Evolutionary conservation across 192 early-diverging fungal genomes (phyloP), one percentile per base, ranked within the genome.

Genomic region (Gigaspora rosea): DNA sequence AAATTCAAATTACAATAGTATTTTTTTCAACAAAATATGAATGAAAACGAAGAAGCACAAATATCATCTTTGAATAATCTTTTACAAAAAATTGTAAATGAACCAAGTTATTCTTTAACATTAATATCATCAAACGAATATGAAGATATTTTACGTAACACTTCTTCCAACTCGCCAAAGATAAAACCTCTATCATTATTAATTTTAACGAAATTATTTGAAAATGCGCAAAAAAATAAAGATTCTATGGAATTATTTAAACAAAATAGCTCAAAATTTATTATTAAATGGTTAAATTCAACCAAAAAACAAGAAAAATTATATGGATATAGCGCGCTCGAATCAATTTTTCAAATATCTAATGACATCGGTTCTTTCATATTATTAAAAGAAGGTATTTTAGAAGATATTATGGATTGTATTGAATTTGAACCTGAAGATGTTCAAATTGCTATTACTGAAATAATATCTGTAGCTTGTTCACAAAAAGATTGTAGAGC

Each of bases 361-460:
- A 79, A 88, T 27, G 78, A 88, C 15, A 77, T 90, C n/a, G 88
- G 88, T 10, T 82, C 83, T 0, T 78, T 79, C 3, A 85, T 96
- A 32, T 85, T 96, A 70, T 76, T 78, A 41, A 85, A 86, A 20
- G 81, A 85, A 33, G 92, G 91, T 0, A 80, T 94, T 7, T 76
- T 94, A 13, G 91, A 87, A 36, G 92, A 93, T 27, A 85, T 95
- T 46, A 87, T 94, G 86, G 95, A 96, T 73, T 86, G 86, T 58
- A 83, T 93, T 56, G 95, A 96, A 67, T 88, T 92, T 75, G 95
- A 96, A 76, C 79, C 80, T 10, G 84, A 78, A 20, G 80, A 83
- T 11, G 88, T 93, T 8, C 93, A 96, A 79, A 80, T 91, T 27
- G 88, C 91, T 2, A 79, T 91, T 18, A 79, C 89, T 10, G 88